Evolutionary conservation across 352 stramenopile species (phyloP).

Genomic region (Pythium myriotylum): DNA sequence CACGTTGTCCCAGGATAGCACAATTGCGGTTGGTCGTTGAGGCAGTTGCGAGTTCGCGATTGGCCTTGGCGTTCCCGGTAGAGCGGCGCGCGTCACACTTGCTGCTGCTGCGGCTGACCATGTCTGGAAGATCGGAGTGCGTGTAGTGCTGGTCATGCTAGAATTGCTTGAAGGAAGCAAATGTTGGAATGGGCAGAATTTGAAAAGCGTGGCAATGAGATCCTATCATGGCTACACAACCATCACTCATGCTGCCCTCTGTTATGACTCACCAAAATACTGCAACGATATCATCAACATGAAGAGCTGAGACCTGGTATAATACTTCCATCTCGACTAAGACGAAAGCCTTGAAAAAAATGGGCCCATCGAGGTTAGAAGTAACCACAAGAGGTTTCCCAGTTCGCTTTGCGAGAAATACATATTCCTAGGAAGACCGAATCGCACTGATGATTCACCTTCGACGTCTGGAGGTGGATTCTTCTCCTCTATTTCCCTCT

Average conservation of each 20-base stretch:
- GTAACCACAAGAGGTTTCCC: too few species aligned
- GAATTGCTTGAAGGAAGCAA: not conserved
- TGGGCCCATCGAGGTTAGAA: too few species aligned
- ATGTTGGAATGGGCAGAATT: slow-evolving; percentile 13
- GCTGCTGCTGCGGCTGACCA: not conserved
- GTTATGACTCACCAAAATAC: not conserved
- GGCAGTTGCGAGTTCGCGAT: not conserved
- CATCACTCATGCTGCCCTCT: slow-evolving; percentile 11
- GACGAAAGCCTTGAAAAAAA: too few species aligned
- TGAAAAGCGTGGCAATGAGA: too few species aligned
- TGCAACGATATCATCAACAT: not conserved
- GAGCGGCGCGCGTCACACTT: slow-evolving; percentile 12
- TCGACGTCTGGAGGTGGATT: too few species aligned
- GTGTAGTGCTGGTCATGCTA: slow-evolving; percentile 7
- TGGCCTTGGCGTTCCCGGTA: slow-evolving; percentile 9
- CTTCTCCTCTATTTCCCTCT: not conserved
- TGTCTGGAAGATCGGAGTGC: slow-evolving; percentile 19
- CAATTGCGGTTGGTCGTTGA: slow-evolving; percentile 10
- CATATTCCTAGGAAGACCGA: too few species aligned
- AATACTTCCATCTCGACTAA: too few species aligned
- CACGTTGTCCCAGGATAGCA: slow-evolving; percentile 31
- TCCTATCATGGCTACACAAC: slow-evolving; percentile 21
- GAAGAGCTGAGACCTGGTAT: too few species aligned
- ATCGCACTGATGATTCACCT: too few species aligned
- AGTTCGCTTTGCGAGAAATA: too few species aligned